Evolutionary conservation across 2,329 filamentous ascomycete genomes (phyloP).

Genomic region (Chaetomium sp.): DNA sequence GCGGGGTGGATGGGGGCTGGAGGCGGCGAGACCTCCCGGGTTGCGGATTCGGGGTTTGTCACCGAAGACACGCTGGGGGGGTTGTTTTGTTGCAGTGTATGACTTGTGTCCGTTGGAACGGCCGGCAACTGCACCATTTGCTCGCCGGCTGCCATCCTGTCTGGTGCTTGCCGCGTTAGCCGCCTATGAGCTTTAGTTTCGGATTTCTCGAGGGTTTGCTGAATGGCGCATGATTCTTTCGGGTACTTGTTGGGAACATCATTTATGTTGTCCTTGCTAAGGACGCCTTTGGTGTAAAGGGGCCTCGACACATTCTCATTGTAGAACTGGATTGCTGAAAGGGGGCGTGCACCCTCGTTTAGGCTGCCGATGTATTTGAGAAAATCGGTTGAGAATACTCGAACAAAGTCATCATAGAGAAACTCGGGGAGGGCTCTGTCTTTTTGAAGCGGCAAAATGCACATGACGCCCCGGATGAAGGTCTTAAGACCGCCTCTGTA

Average conservation of each 20-base stretch:
- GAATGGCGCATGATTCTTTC: constrained; percentile 34
- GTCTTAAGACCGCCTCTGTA: constrained; percentile 44
- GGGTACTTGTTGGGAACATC: constrained; percentile 42
- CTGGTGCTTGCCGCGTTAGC: neutral
- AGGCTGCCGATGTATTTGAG: constrained; percentile 44
- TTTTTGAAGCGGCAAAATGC: constrained; percentile 45
- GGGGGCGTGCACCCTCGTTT: constrained; percentile 35
- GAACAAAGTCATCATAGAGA: constrained; percentile 57
- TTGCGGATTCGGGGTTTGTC: neutral
- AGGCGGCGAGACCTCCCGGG: neutral
- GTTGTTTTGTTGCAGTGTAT: neutral
- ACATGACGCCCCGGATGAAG: constrained; percentile 52
- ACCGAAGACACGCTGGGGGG: neutral
- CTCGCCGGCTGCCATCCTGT: too few species aligned
- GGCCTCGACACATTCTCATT: constrained; percentile 36
- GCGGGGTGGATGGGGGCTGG: neutral
- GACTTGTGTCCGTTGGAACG: neutral
- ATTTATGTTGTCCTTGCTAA: constrained; percentile 43
- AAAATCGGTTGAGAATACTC: constrained; percentile 47
- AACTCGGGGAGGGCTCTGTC: constrained; percentile 44
- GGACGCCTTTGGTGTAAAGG: constrained; percentile 39
- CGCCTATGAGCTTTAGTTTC: neutral
- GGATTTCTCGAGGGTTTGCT: neutral
- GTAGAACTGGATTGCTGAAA: constrained; percentile 49
- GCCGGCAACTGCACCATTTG: neutral